Base-by-base conservation (phyloP, 2,329 filamentous ascomycete species). In the Simplicillium aogashimaense region DNA sequence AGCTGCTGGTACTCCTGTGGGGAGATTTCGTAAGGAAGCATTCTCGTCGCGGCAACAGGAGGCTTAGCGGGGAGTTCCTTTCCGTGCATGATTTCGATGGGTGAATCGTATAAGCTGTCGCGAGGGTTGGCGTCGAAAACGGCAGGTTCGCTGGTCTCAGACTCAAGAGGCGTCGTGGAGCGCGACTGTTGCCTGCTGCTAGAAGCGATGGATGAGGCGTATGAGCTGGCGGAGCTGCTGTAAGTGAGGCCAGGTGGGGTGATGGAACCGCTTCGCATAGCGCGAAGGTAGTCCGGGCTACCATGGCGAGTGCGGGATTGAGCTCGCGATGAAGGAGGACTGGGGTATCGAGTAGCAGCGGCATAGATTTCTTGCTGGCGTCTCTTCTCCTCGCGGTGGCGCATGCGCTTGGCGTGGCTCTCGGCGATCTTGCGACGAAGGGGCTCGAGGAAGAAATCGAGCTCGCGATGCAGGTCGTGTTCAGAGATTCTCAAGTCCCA, bases 401-500 rank as follows among this genome's bases (percentile, higher is more conserved):
- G 63, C 51, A 70, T 58, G 59, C 69, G 70, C 50, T 69, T 67
- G 40, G 61, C 60, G 50, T 75, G 65, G 54, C 69, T 65, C 35
- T 66, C 66, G 46, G 67, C 61, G 40, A 80, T 65, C 45, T 74
- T 69, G 35, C 68, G 58, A 45, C 89, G 84, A 55, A 97, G 85
- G 20, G 90, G 90, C 29, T 80, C 80, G 35, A 98, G 76, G 72
- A 97, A 97, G 33, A 76, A 76, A 52, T 95, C 87, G 32, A 97
- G 74, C 60, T 95, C 86, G 49, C 71, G 72, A 68, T 94, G 87
- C 34, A 98, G 80, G 53, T 97, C 88, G 41, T 89, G 74, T 55
- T 88, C 79, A 33, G 73, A 81, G 56, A 98, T 88, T 50, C 86
- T 77, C 45, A 95, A 77, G 50, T 98, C 87, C 87, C 89, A 98